Evolutionary conservation across 1,284 basidiomycete species (phyloP).

Genomic region (Leccinum solheimii): DNA sequence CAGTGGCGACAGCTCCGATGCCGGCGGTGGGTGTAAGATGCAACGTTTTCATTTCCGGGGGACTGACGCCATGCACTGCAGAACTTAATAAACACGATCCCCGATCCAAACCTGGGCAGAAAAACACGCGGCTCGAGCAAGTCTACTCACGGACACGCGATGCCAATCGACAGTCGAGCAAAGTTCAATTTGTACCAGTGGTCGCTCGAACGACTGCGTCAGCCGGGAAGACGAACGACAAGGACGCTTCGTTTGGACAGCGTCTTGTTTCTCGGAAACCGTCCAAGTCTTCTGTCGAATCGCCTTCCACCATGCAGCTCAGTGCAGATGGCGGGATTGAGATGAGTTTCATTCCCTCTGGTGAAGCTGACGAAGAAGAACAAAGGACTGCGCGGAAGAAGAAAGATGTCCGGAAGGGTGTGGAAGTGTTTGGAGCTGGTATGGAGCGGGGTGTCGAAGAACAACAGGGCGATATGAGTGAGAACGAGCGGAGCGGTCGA

Average conservation of each 20-base stretch:
- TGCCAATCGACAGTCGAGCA: slow-evolving; percentile 42
- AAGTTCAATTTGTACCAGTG: slow-evolving; percentile 63
- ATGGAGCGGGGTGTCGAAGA: slow-evolving; percentile 76
- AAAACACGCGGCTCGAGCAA: slow-evolving; percentile 46
- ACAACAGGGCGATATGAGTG: slow-evolving; percentile 45
- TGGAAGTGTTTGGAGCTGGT: slow-evolving; percentile 81
- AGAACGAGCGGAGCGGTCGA: slow-evolving; percentile 66
- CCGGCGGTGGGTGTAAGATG: slow-evolving; percentile 44
- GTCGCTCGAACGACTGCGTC: slow-evolving; percentile 44
- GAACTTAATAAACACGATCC: slow-evolving; percentile 56
- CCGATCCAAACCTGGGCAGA: slow-evolving; percentile 44
- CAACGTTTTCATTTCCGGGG: slow-evolving; percentile 21
- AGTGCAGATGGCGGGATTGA: slow-evolving; percentile 59
- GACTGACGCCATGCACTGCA: slow-evolving; percentile 25
- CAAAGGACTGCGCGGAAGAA: slow-evolving; percentile 17
- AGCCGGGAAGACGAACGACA: slow-evolving; percentile 40
- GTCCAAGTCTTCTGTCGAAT: slow-evolving; percentile 10
- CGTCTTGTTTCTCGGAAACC: slow-evolving; percentile 44
- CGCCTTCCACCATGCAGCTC: slow-evolving; percentile 15
- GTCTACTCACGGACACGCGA: slow-evolving; percentile 45
- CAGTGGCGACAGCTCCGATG: slow-evolving; percentile 55
- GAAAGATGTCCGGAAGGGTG: slow-evolving; percentile 55
- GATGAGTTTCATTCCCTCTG: slow-evolving; percentile 63
- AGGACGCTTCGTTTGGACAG: slow-evolving; percentile 68
- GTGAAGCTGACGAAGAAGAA: slow-evolving; percentile 33